These are phyloP conservation scores for Fusarium nodosum DNA, from an alignment of 2,329 filamentous ascomycete species.

Conservation along the genomic window DNA sequence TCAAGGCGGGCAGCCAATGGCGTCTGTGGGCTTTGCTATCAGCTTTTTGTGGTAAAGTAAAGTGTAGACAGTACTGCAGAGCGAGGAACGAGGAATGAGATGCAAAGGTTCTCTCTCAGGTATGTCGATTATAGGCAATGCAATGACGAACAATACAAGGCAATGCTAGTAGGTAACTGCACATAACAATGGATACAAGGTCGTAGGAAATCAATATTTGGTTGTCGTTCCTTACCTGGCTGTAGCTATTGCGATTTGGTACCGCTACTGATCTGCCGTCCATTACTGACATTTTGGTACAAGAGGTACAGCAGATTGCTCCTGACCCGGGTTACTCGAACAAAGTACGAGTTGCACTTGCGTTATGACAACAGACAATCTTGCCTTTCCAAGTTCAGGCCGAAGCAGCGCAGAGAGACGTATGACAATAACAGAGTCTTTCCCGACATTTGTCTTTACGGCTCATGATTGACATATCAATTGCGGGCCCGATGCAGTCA, in stretches of 20 bases:
- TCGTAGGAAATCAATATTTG: not conserved
- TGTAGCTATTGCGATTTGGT: conserved; percentile 21
- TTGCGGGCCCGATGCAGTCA: conserved; percentile 42
- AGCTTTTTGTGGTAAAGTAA: conserved; percentile 11
- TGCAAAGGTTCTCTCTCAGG: not conserved
- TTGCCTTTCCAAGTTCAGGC: not conserved
- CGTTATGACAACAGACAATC: conserved; percentile 21
- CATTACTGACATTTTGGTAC: conserved; percentile 27
- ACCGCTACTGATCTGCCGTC: conserved; percentile 16
- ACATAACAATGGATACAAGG: conserved; percentile 3
- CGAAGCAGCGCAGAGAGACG: conserved; percentile 24
- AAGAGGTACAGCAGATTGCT: conserved; percentile 2
- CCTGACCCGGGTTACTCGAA: conserved; percentile 13
- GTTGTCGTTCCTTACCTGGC: conserved; percentile 25
- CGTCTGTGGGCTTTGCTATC: conserved; percentile 33
- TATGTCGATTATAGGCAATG: not conserved
- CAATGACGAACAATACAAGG: not conserved
- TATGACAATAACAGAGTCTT: conserved; percentile 35
- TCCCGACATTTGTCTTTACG: conserved; percentile 37
- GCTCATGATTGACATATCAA: conserved; percentile 44
- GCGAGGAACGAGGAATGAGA: not conserved
- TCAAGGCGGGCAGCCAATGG: conserved; percentile 32
- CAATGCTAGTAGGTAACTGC: not conserved
- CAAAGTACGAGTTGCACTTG: conserved; percentile 31
- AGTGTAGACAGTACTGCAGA: not conserved